Evolutionary conservation across 1,139 yeast species (phyloP).

Genomic region (Geotrichum citri-aurantii): DNA sequence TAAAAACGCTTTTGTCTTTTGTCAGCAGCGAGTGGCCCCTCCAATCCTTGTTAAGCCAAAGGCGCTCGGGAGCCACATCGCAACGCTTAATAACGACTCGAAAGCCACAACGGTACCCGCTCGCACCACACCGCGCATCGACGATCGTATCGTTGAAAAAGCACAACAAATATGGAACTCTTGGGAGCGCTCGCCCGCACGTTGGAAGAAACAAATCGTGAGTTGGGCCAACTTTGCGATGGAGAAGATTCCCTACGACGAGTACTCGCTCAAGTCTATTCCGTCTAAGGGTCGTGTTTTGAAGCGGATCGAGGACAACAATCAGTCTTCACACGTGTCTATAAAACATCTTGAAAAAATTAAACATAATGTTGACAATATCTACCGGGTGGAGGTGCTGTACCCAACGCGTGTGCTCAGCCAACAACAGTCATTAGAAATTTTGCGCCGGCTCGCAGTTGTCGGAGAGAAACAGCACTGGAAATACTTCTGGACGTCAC

Average conservation of each 20-base stretch:
- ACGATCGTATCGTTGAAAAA: constrained; percentile 42
- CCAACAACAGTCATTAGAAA: constrained; percentile 23
- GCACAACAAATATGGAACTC: constrained; percentile 46
- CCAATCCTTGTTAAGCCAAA: constrained; percentile 19
- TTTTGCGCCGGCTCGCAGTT: constrained; percentile 33
- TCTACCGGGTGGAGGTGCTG: constrained; percentile 25
- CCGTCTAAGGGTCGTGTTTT: constrained; percentile 38
- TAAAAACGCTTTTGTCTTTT: constrained; percentile 29
- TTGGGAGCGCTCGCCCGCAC: constrained; percentile 40
- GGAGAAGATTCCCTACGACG: constrained; percentile 48
- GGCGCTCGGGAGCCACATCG: constrained; percentile 1
- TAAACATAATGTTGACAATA: constrained; percentile 19
- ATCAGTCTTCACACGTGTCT: constrained; percentile 20
- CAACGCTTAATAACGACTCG: neutral
- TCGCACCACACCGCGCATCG: constrained; percentile 32
- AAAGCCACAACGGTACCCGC: constrained; percentile 21
- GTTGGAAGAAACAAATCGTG: constrained; percentile 43
- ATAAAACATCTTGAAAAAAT: constrained; percentile 16
- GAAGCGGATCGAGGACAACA: constrained; percentile 19
- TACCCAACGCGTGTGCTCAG: constrained; percentile 28
- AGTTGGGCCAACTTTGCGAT: constrained; percentile 38
- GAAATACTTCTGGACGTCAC: constrained; percentile 45
- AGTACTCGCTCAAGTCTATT: constrained; percentile 45
- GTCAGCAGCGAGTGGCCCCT: constrained; percentile 27
- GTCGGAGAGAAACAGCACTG: constrained; percentile 42